These are phyloP conservation scores for Rhododendron kiyosumense DNA, from an alignment of 148 eudicot genomes.

Conservation along the genomic window DNA sequence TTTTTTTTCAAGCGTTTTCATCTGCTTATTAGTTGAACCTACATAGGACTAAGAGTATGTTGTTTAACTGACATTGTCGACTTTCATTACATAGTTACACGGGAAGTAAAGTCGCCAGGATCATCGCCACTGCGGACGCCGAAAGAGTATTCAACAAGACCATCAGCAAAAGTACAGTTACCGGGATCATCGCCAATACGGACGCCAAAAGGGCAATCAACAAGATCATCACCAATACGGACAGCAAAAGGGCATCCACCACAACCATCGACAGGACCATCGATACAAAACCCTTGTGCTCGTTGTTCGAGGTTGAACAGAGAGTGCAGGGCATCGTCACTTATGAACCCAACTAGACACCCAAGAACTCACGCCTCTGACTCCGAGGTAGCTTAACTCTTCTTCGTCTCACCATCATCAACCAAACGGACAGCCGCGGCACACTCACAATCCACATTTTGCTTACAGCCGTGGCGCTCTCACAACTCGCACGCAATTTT, in stretches of 20 bases:
- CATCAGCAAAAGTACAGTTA: constrained; percentile 15
- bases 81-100: neutral
- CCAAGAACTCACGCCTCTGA: constrained; percentile 17
- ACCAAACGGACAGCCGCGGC: neutral
- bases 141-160: constrained; percentile 6
- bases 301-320: constrained; percentile 15
- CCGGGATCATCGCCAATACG: constrained; percentile 7
- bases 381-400: neutral
- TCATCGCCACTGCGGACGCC: neutral
- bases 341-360: constrained; percentile 17
- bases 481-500: neutral
- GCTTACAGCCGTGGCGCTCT: neutral
- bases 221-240: constrained; percentile 9
- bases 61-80: neutral
- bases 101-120: constrained; percentile 24
- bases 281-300: constrained; percentile 14
- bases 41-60: neutral
- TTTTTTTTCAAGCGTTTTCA: neutral
- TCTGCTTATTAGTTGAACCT: neutral
- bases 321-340: constrained; percentile 17
- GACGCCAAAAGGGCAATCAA: neutral
- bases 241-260: constrained; percentile 18
- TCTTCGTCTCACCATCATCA: neutral
- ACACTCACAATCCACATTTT: neutral
- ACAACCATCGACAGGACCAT: constrained; percentile 22